Evolutionary conservation across 225 moss, liverwort and hornwort species (phyloP), one percentile per base, ranked within the genome.

Genomic region (Marchantia polymorpha): DNA sequence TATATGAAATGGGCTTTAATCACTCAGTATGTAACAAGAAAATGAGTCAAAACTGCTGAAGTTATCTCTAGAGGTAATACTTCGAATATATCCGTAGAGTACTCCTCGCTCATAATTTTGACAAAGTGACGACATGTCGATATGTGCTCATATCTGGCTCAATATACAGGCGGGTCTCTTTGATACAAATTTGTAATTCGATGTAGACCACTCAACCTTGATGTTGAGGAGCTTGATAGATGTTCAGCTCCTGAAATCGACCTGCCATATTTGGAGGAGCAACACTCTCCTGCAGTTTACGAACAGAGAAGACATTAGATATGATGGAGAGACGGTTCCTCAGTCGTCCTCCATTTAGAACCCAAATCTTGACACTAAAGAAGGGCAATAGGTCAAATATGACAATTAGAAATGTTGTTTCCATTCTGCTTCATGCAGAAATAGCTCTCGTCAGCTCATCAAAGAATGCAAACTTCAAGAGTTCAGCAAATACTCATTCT

Each of bases 201-300:
- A 20, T 69, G 10, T 1, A 46, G 55, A 72, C 15, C 17, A 27
- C 30, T 92, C 84, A 94, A 85, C 88, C 83, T 80, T 87, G 87
- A 82, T 92, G 95, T 66, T 95, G 91, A 58, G 97, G 97, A 51
- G 97, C 92, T 72, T 89, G 89, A 76, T 95, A 95, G 1, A 99
- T 76, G 46, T 75, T 81, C 16, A 94, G 52, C 73, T 99, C 94
- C 81, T 92, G 85, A 12, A 86, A 99, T 30, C 93, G 90, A 66
- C 97, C 97, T 61, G 78, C 76, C 3, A 85, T 84, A 7, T 88
- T 82, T 31, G 77, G 70, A 22, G 92, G 88, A 74, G 81, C 80
- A 20, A 83, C 63, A 61, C 84, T 85, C 82, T 92, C 93, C 92
- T 96, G 74, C 74, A 58, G n/a, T 49, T 39, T 2, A 47, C 7